Percentiles rank a stretch among this genome's conserved stretches.
phyloP scores from a whole-genome alignment of 2,329 filamentous ascomycete species.

The Fusarium neocosmosporiellum region DNA sequence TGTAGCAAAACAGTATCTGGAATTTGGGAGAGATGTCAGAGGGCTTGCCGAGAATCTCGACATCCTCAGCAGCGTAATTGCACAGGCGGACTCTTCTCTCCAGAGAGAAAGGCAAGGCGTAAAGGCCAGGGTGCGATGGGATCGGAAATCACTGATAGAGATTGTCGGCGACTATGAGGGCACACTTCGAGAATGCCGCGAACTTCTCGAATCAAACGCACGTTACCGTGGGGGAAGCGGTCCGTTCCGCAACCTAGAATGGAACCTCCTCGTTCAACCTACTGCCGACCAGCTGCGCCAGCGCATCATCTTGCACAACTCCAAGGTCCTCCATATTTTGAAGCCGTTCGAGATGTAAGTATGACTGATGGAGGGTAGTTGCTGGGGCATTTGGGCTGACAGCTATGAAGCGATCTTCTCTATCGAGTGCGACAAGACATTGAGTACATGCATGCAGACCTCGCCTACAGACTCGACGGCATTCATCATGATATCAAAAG shows the following conservation, averaged over 20 bases:
- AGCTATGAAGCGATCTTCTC: constrained; percentile 45
- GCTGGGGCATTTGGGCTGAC: constrained; percentile 2
- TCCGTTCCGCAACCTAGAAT: constrained; percentile 49
- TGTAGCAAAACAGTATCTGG: constrained; percentile 46
- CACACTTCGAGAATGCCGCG: constrained; percentile 48
- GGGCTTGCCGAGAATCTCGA: constrained; percentile 47
- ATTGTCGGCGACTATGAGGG: constrained; percentile 48
- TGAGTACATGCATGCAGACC: constrained; percentile 39
- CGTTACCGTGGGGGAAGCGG: constrained; percentile 43
- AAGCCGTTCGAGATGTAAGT: constrained; percentile 53
- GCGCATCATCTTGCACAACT: constrained; percentile 49
- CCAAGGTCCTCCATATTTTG: constrained; percentile 48
- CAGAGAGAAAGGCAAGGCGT: constrained; percentile 38
- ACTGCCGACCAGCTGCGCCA: constrained; percentile 47
- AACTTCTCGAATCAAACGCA: constrained; percentile 45
- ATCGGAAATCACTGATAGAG: constrained; percentile 35
- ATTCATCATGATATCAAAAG: constrained; percentile 37
- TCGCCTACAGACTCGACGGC: constrained; percentile 37
- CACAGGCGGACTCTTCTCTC: constrained; percentile 43
- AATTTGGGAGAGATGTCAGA: constrained; percentile 48
- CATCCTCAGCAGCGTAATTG: constrained; percentile 45
- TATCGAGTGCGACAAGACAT: constrained; percentile 45
- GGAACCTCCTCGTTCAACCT: constrained; percentile 51
- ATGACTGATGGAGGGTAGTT: not conserved
- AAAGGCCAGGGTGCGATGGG: constrained; percentile 38